A percentile compares a stretch with the other conserved stretches of the same genome.
Conservation (phyloP, 2,329 filamentous ascomycete species). For the Stagonosporopsis chrysanthemi region DNA sequence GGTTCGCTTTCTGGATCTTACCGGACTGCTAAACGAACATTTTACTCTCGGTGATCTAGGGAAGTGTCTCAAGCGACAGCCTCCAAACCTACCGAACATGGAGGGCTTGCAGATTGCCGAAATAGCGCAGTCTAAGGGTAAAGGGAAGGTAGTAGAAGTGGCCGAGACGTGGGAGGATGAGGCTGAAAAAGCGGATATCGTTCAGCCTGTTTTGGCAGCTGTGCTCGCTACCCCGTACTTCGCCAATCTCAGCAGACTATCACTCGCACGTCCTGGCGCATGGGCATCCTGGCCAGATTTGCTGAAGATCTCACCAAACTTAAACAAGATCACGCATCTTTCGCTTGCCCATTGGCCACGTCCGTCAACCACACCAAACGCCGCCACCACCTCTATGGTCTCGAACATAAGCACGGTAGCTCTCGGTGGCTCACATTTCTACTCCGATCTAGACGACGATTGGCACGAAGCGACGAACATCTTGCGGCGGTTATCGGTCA, state of each 20-base stretch:
- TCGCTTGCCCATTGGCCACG: slow-evolving; percentile 69
- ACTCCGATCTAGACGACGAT: slow-evolving; percentile 62
- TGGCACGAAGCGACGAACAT: slow-evolving; percentile 64
- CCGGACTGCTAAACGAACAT: slow-evolving; percentile 57
- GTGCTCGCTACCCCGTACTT: slow-evolving; percentile 51
- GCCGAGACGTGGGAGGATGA: slow-evolving; percentile 60
- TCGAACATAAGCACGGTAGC: slow-evolving; percentile 53
- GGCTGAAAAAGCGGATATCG: slow-evolving; percentile 20
- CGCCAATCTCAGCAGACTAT: slow-evolving; percentile 63
- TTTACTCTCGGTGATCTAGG: slow-evolving; percentile 59
- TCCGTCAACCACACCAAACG: slow-evolving; percentile 64
- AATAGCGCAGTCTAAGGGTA: slow-evolving; percentile 1
- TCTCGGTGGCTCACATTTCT: slow-evolving; percentile 61
- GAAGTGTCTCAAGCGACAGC: slow-evolving; percentile 50
- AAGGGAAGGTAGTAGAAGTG: slow-evolving; percentile 33
- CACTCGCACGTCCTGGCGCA: slow-evolving; percentile 60
- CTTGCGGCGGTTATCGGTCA: slow-evolving; percentile 62
- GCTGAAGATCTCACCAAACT: slow-evolving; percentile 59
- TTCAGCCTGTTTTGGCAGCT: slow-evolving; percentile 19
- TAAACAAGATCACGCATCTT: slow-evolving; percentile 67
- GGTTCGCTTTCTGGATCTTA: slow-evolving; percentile 61
- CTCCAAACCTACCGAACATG: slow-evolving; percentile 20
- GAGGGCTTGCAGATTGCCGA: slow-evolving; percentile 24
- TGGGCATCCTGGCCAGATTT: slow-evolving; percentile 64
- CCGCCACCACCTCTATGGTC: slow-evolving; percentile 56